phyloP scores from a whole-genome alignment of 768 basidiomycete genomes.

The Naganishia vishniacii region DNA sequence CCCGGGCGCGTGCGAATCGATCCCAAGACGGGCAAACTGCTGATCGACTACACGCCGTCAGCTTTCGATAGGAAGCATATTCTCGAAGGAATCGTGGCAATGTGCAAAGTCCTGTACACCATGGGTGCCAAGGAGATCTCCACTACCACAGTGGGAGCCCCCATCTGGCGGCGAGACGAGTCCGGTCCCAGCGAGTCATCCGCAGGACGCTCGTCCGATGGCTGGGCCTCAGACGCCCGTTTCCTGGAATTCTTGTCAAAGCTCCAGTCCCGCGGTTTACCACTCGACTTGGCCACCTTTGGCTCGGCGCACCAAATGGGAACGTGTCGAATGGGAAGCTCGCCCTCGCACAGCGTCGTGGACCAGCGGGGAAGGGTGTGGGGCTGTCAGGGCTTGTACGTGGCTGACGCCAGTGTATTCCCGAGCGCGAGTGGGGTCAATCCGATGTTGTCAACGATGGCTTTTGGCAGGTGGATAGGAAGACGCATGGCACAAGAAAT shows the following conservation, averaged over 20 bases:
- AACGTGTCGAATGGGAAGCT: constrained; percentile 37
- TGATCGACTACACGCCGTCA: constrained; percentile 21
- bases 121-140: constrained; percentile 27
- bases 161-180: constrained; percentile 13
- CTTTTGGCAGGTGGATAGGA: constrained; percentile 23
- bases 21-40: constrained; percentile 5
- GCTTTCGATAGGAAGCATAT: constrained; percentile 20
- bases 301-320: constrained; percentile 45
- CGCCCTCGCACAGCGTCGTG: constrained; percentile 33
- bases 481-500: constrained; percentile 21
- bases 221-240: constrained; percentile 16
- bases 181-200: background rate
- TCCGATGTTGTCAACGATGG: constrained; percentile 37
- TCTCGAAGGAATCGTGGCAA: constrained; percentile 14
- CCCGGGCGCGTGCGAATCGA: constrained; percentile 17
- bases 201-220: background rate
- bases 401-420: constrained; percentile 39
- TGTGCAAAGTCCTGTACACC: constrained; percentile 23
- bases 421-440: constrained; percentile 35
- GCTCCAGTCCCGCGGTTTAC: constrained; percentile 28
- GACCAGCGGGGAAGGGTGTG: constrained; percentile 40
- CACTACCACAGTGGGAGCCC: constrained; percentile 14
- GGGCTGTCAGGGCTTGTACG: constrained; percentile 38
- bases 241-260: constrained; percentile 15
- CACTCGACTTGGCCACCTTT: constrained; percentile 25